Evolutionary conservation across 1,284 basidiomycete genomes (phyloP).

Genomic region (Naganishia sp.): DNA sequence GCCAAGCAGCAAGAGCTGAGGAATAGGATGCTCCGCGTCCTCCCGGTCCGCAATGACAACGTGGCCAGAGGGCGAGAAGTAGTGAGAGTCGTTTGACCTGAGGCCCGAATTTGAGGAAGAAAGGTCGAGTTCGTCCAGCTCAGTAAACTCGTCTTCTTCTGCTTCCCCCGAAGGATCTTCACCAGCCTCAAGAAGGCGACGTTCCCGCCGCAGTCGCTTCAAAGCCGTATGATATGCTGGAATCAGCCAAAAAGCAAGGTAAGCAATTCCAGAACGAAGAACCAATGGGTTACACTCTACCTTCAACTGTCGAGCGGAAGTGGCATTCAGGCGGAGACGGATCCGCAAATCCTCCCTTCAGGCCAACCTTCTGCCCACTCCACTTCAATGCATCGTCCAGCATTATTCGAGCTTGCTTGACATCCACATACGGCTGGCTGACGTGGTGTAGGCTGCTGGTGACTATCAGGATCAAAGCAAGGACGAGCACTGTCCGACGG

Average conservation of each 20-base stretch:
- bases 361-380: slow-evolving; percentile 18
- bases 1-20: slow-evolving; percentile 72
- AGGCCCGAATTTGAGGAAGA: slow-evolving; percentile 12
- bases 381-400: slow-evolving; percentile 14
- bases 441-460: slow-evolving; percentile 8
- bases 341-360: not conserved
- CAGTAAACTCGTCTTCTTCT: not conserved
- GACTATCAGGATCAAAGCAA: slow-evolving; percentile 3
- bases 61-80: slow-evolving; percentile 49
- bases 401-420: slow-evolving; percentile 2
- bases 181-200: not conserved
- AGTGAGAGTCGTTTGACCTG: slow-evolving; percentile 14
- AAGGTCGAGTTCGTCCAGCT: slow-evolving; percentile 1
- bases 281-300: not conserved
- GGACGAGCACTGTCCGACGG: slow-evolving; percentile 3
- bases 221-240: slow-evolving; percentile 25
- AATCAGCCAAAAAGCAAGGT: not conserved
- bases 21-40: slow-evolving; percentile 67
- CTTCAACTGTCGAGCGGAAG: slow-evolving; percentile 27
- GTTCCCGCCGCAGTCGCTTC: slow-evolving; percentile 15
- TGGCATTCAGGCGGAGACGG: slow-evolving; percentile 11
- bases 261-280: not conserved
- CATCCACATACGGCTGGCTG: slow-evolving; percentile 24
- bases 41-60: slow-evolving; percentile 41
- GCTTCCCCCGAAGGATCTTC: not conserved